Base-by-base conservation (phyloP, 2,329 filamentous ascomycete species). In the Chaetomiaceae sp. region DNA sequence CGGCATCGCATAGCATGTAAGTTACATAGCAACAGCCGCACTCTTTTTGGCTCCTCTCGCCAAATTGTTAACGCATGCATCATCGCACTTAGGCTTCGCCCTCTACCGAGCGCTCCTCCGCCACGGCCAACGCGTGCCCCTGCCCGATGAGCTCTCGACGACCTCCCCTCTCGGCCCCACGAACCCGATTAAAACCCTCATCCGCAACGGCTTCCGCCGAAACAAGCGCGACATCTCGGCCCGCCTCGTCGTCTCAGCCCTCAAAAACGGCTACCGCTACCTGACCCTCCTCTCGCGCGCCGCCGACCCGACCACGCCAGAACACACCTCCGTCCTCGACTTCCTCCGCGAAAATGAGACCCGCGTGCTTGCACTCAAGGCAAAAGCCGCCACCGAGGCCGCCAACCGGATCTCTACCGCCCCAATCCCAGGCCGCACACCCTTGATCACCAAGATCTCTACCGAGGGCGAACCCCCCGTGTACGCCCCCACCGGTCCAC, bases 71-170 rank as follows among this genome's bases (percentile, higher is more conserved):
- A 56, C 44, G n/a, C n/a, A n/a, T n/a, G n/a, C n/a, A n/a, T n/a
- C n/a, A n/a, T n/a, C n/a, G 9, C 20, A 23, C 20, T 18, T 59
- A 85, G 84, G 81, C 65, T 77, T 88, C 58, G 85, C 87, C 46
- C 81, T 92, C 44, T 91, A 86, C 71, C 79, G 85, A 57, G 82
- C 86, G 32, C 79, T 92, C 51, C 71, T 90, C 48, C 75, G 75
- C 57, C 77, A 81, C 69, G 81, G 76, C 54, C 67, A 72, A 27
- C 72, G 68, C 36, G 69, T 86, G 30, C 70, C 76, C 1, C 69
- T 88, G 1, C 76, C 80, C 1, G 62, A 73, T 64, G 71, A 80
- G 42, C 63, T 78, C 18, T 62, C 66, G 6, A 57, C 62, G 48
- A 66, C 64, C 42, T 53, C 53, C 9, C 38, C 53, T 8, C 41